Conservation (phyloP, 352 stramenopile species). For the Globisporangium paroecandrum region DNA sequence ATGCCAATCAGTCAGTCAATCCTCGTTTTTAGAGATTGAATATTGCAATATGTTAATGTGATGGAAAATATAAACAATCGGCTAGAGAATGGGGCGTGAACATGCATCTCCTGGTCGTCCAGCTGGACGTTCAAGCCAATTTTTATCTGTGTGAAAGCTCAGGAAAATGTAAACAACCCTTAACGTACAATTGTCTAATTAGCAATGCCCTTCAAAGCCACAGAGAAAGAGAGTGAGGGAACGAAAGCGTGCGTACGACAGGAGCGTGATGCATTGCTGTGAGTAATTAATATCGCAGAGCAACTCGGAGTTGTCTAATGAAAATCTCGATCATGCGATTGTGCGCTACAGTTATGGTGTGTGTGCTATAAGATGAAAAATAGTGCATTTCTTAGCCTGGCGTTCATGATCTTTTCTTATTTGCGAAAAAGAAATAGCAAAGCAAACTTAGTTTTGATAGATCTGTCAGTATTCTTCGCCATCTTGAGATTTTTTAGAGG, state of each 20-base stretch:
- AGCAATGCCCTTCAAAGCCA: not conserved
- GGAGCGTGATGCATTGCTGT: not conserved
- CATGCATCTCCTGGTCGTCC: not conserved
- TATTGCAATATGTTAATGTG: not conserved
- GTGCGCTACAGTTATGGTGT: not conserved
- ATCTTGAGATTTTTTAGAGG: too few species aligned
- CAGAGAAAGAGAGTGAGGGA: not conserved
- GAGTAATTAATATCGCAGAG: constrained; percentile 1
- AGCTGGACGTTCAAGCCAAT: not conserved
- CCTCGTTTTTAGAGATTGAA: not conserved
- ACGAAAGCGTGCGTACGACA: not conserved
- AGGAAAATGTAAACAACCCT: not conserved
- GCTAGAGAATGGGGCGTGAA: not conserved
- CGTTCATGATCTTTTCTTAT: not conserved
- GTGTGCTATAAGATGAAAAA: not conserved
- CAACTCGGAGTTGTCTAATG: not conserved
- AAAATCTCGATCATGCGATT: not conserved
- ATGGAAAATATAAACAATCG: not conserved
- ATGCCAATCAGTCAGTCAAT: not conserved
- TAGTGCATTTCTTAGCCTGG: not conserved
- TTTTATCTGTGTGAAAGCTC: not conserved
- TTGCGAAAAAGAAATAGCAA: constrained; percentile 3
- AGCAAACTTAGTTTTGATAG: not conserved
- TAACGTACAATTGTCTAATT: not conserved
- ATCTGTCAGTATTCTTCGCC: not conserved